Evolutionary conservation across 495 filamentous ascomycete species (phyloP).

Genomic region (Jackrogersella multiformis): DNA sequence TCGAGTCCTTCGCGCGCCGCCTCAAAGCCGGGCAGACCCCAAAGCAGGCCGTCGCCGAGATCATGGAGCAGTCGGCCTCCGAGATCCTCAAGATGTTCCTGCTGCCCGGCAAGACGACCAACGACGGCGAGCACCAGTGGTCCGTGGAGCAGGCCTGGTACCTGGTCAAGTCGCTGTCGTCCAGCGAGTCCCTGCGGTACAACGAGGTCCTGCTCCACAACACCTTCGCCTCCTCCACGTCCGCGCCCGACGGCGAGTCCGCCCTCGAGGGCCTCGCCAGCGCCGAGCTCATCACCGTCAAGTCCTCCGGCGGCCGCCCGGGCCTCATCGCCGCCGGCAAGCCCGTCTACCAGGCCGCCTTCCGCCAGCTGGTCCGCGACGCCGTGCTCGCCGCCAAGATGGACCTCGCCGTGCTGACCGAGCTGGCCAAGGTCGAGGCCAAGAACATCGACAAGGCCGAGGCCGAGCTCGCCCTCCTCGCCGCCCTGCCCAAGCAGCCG

Average conservation of each 20-base stretch:
- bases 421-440: conserved; percentile 76
- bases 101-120: conserved; percentile 55
- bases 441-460: conserved; percentile 80
- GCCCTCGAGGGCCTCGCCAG: conserved; percentile 83
- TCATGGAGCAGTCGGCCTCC: conserved; percentile 84
- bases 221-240: conserved; percentile 68
- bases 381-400: conserved; percentile 75
- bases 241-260: conserved; percentile 65
- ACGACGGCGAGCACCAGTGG: conserved; percentile 69
- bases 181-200: conserved; percentile 71
- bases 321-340: conserved; percentile 78
- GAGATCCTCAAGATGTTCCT: conserved; percentile 96
- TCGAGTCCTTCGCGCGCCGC: conserved; percentile 90
- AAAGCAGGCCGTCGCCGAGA: conserved; percentile 82
- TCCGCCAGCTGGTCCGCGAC: conserved; percentile 74
- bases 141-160: conserved; percentile 88
- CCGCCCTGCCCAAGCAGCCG: conserved; percentile 67
- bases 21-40: conserved; percentile 91
- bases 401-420: conserved; percentile 73
- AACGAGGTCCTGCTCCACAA: conserved; percentile 81
- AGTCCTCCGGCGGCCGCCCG: conserved; percentile 77
- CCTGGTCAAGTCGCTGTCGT: conserved; percentile 77
- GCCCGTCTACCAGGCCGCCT: conserved; percentile 88
- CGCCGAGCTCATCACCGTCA: conserved; percentile 85
- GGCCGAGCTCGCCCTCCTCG: conserved; percentile 75